Evolutionary conservation across 352 stramenopile species (phyloP).

Genomic region (Phytophthora pluvialis): DNA sequence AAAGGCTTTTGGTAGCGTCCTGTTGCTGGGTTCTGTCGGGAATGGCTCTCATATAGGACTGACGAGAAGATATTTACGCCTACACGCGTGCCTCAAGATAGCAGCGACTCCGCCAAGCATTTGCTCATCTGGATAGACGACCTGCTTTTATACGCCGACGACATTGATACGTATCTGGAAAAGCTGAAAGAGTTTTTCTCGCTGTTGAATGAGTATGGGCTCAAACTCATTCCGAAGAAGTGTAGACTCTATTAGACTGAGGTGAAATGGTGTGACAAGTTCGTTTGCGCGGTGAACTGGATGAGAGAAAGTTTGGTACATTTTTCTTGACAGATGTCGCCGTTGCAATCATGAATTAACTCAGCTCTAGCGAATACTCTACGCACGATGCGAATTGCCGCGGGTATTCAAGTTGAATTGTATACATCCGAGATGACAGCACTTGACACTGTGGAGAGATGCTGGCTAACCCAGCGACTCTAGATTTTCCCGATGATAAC

Average conservation of each 20-base stretch:
- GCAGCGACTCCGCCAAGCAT: slow-evolving; percentile 3
- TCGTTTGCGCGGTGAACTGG: slow-evolving; percentile 4
- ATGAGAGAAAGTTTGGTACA: neutral
- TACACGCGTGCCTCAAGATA: slow-evolving; percentile 16
- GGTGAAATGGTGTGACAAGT: slow-evolving; percentile 30
- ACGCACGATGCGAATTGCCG: neutral
- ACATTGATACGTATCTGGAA: slow-evolving; percentile 27
- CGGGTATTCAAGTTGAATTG: neutral
- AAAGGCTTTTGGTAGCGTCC: slow-evolving; percentile 12
- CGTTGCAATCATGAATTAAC: neutral
- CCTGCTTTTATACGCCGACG: no score
- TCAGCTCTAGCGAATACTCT: neutral
- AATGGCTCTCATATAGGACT: slow-evolving; percentile 28
- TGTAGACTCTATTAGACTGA: slow-evolving; percentile 19
- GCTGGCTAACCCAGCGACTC: neutral
- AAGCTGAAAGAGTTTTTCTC: slow-evolving; percentile 28
- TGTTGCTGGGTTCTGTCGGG: slow-evolving; percentile 12
- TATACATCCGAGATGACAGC: neutral
- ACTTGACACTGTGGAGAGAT: slow-evolving; percentile 6
- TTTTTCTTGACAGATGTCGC: neutral
- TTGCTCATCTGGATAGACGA: no score
- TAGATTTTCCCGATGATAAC: neutral
- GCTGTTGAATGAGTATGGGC: slow-evolving; percentile 22
- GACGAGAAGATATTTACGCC: slow-evolving; percentile 32
- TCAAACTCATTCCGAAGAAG: slow-evolving; percentile 34